Evolutionary conservation across 2,329 filamentous ascomycete genomes (phyloP).

Genomic region (Xylaria sp.): DNA sequence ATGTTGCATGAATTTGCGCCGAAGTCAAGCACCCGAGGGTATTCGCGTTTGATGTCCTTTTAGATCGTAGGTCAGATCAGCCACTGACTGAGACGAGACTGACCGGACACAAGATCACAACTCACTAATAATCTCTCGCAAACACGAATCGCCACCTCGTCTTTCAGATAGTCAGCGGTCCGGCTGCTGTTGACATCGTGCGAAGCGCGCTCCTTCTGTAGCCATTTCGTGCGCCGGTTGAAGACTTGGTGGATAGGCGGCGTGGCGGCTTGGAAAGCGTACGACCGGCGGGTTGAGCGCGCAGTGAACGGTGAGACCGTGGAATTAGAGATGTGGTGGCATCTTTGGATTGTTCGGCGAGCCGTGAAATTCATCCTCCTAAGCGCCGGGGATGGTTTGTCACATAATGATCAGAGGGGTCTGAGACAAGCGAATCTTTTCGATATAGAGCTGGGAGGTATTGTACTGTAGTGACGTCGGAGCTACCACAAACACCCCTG

Average conservation of each 20-base stretch:
- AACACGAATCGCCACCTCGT: slow-evolving; percentile 87
- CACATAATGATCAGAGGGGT: slow-evolving; percentile 43
- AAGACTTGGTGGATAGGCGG: slow-evolving; percentile 89
- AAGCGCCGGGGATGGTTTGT: slow-evolving; percentile 37
- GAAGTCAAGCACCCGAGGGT: slow-evolving; percentile 86
- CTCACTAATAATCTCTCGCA: slow-evolving; percentile 79
- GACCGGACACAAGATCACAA: neutral
- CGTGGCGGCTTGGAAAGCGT: slow-evolving; percentile 82
- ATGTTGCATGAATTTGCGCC: slow-evolving; percentile 97
- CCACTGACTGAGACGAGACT: slow-evolving; percentile 48
- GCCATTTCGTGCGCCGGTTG: slow-evolving; percentile 85
- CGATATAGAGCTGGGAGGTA: slow-evolving; percentile 12
- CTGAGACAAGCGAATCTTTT: slow-evolving; percentile 26
- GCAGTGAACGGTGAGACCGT: slow-evolving; percentile 28
- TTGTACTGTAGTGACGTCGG: slow-evolving; percentile 30
- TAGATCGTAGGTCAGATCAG: slow-evolving; percentile 11
- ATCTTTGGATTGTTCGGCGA: slow-evolving; percentile 38
- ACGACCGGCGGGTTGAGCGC: slow-evolving; percentile 61
- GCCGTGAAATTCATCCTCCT: slow-evolving; percentile 49
- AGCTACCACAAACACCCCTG: slow-evolving; percentile 20
- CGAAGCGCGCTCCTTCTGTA: slow-evolving; percentile 90
- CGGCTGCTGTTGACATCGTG: slow-evolving; percentile 76
- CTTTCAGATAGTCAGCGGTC: slow-evolving; percentile 89
- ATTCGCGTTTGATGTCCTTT: slow-evolving; percentile 86
- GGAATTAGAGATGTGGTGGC: slow-evolving; percentile 32